These are phyloP conservation scores for Fusarium setosum DNA, from an alignment of 2,329 filamentous ascomycete species.

Conservation along the genomic window DNA sequence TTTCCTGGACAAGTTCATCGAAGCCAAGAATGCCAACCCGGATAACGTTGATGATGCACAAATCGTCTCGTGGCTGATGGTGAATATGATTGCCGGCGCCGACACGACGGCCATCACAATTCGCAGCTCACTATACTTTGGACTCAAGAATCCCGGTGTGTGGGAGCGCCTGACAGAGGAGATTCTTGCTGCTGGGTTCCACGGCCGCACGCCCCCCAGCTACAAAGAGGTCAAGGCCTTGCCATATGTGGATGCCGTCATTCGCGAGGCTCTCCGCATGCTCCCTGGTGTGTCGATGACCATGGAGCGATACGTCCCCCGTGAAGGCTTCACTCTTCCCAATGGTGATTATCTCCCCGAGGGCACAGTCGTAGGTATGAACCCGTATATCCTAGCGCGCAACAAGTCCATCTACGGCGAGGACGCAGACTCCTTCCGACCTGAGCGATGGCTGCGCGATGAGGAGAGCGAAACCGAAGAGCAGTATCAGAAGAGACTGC, in stretches of 20 bases:
- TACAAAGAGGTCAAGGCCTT: conserved; percentile 31
- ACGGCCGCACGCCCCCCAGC: conserved; percentile 3
- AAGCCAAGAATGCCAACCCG: conserved; percentile 48
- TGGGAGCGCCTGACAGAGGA: conserved; percentile 33
- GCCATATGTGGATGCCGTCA: conserved; percentile 49
- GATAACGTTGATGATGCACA: conserved; percentile 49
- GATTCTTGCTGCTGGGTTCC: conserved; percentile 17
- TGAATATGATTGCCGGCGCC: conserved; percentile 44
- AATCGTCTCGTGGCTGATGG: conserved; percentile 50
- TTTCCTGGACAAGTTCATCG: conserved; percentile 55
- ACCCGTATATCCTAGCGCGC: conserved; percentile 48
- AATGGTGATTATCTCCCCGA: conserved; percentile 45
- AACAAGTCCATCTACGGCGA: conserved; percentile 54
- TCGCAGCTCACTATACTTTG: conserved; percentile 37
- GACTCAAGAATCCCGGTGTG: conserved; percentile 29
- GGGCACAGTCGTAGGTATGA: conserved; percentile 50
- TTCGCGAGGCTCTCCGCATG: conserved; percentile 59
- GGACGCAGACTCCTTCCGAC: conserved; percentile 55
- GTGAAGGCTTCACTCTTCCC: conserved; percentile 46
- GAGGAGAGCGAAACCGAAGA: conserved; percentile 36
- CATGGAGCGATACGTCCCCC: conserved; percentile 58
- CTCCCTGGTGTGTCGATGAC: conserved; percentile 56
- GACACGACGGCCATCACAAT: conserved; percentile 41
- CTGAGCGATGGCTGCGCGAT: conserved; percentile 50
- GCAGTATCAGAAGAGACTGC: conserved; percentile 41